Evolutionary conservation across 345 rosid species (phyloP).

Genomic region (Syzygium aromaticum): DNA sequence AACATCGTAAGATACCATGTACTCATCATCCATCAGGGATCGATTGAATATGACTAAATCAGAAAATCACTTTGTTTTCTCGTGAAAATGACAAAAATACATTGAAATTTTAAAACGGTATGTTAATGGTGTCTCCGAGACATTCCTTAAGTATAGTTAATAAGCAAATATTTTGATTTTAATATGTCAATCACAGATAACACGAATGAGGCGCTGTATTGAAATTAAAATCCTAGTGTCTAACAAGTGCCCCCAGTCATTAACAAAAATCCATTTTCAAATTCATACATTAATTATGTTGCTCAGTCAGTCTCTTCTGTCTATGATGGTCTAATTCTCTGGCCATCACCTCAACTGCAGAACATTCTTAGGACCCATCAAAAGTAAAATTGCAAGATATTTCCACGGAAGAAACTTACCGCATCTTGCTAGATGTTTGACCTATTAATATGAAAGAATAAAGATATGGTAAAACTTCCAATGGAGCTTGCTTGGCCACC

Average conservation of each 20-base stretch:
- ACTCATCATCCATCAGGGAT: neutral
- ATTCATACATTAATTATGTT: neutral
- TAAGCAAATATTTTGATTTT: neutral
- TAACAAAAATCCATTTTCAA: neutral
- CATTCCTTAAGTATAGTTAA: neutral
- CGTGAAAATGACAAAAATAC: neutral
- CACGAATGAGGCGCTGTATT: neutral
- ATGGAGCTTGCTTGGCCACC: no score
- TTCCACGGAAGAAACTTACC: neutral
- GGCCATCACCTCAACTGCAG: neutral
- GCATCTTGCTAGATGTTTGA: neutral
- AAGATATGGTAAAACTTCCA: neutral
- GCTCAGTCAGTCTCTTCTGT: neutral
- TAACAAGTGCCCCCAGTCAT: neutral
- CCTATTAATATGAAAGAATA: neutral
- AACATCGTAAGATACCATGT: neutral
- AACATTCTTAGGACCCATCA: neutral
- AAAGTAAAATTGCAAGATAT: neutral
- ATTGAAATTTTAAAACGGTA: neutral
- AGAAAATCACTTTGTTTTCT: neutral
- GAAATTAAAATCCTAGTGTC: neutral
- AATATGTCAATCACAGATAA: neutral
- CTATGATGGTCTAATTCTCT: neutral
- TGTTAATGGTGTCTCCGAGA: neutral
- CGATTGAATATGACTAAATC: neutral